These are phyloP conservation scores for Venturia asperata DNA, from an alignment of 2,329 filamentous ascomycete genomes.

Conservation along the genomic window DNA sequence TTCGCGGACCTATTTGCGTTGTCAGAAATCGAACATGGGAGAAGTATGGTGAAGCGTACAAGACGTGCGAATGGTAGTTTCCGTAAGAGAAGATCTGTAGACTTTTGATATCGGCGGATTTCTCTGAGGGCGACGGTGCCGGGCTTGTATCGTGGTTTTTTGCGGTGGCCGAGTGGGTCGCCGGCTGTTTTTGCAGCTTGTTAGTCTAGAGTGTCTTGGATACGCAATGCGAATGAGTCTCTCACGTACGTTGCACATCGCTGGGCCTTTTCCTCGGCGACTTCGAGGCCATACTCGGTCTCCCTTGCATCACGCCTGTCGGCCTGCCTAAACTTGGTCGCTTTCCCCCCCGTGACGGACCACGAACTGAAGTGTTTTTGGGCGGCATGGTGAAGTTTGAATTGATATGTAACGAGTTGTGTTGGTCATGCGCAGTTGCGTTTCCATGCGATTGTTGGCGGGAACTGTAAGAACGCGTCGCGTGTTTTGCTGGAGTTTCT, in stretches of 20 bases:
- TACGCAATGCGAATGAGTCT: background rate
- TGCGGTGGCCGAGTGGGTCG: constrained; percentile 26
- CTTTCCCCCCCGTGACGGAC: constrained; percentile 16
- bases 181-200: constrained; percentile 23
- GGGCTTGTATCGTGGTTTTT: constrained; percentile 40
- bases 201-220: background rate
- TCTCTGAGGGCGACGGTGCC: constrained; percentile 95
- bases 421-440: background rate
- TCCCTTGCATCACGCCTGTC: constrained; percentile 12
- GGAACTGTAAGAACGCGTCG: constrained; percentile 24
- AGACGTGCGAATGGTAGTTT: constrained; percentile 98
- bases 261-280: constrained; percentile 9
- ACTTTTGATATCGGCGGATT: constrained; percentile 97
- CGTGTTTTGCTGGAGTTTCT: constrained; percentile 7
- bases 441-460: constrained; percentile 9
- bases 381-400: constrained; percentile 8
- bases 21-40: background rate
- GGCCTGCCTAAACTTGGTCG: constrained; percentile 6
- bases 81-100: constrained; percentile 89
- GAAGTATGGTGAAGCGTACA: constrained; percentile 37
- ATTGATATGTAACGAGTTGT: background rate
- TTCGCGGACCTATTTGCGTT: constrained; percentile 59
- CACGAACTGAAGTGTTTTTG: constrained; percentile 14
- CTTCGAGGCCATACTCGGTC: constrained; percentile 14
- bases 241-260: constrained; percentile 10